These are phyloP conservation scores for Marasmius fiardii DNA, from an alignment of 1,284 basidiomycete genomes.

Conservation along the genomic window DNA sequence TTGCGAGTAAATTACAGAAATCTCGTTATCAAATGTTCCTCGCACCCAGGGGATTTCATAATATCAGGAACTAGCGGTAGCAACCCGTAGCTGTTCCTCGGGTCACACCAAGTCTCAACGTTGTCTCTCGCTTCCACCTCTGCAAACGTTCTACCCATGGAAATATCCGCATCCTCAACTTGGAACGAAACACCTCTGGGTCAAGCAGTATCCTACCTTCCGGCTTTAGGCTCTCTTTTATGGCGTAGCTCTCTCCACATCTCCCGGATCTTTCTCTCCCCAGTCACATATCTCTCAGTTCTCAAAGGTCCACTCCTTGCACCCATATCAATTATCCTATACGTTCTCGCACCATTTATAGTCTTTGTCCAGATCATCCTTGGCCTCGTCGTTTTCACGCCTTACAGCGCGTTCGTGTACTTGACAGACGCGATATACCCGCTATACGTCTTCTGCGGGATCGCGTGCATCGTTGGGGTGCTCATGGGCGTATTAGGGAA, in stretches of 20 bases:
- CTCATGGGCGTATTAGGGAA: slow-evolving; percentile 41
- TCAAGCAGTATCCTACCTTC: not conserved
- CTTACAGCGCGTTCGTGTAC: slow-evolving; percentile 37
- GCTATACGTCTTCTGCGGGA: slow-evolving; percentile 57
- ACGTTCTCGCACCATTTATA: slow-evolving; percentile 47
- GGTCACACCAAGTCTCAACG: not conserved
- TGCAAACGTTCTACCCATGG: not conserved
- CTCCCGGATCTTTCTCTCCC: slow-evolving; percentile 6
- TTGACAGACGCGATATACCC: slow-evolving; percentile 51
- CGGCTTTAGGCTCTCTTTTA: not conserved
- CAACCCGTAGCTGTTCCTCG: no score
- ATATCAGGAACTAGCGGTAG: no score
- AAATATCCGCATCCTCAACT: not conserved
- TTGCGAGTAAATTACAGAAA: no score
- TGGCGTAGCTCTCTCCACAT: not conserved
- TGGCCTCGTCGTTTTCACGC: slow-evolving; percentile 41
- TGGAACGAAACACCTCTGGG: slow-evolving; percentile 1
- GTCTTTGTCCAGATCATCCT: slow-evolving; percentile 40
- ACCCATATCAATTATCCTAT: slow-evolving; percentile 35
- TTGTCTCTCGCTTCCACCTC: not conserved
- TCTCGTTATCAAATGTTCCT: no score
- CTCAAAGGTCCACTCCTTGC: slow-evolving; percentile 22
- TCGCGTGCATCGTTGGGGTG: slow-evolving; percentile 52
- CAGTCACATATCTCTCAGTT: slow-evolving; percentile 26
- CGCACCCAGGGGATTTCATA: no score